Percentiles rank a stretch among this genome's conserved stretches.
Evolutionary conservation across 495 filamentous ascomycete genomes (phyloP).

Genomic region (Xylaria palmicola): DNA sequence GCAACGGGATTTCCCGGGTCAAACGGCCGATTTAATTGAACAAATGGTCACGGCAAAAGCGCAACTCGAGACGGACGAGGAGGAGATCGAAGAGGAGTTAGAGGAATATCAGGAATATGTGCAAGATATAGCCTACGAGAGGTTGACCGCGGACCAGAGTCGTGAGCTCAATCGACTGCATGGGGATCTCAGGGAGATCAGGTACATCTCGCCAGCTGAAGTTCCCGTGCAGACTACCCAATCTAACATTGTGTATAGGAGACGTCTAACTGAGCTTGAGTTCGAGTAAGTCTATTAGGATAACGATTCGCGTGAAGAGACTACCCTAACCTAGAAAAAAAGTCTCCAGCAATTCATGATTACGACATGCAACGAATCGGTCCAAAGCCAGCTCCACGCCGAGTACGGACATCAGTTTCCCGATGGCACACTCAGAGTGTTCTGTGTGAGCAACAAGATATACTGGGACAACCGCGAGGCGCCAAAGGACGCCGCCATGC

Average conservation of each 20-base stretch:
- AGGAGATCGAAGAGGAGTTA: background rate
- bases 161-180: background rate
- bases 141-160: background rate
- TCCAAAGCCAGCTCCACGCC: slow-evolving; percentile 22
- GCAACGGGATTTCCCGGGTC: background rate
- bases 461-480: slow-evolving; percentile 37
- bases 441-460: slow-evolving; percentile 38
- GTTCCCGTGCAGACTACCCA: background rate
- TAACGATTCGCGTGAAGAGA: background rate
- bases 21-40: background rate
- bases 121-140: background rate
- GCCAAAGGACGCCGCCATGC: slow-evolving; percentile 18
- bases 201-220: background rate
- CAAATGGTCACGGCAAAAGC: background rate
- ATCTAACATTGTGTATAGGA: background rate
- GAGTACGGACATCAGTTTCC: slow-evolving; percentile 25
- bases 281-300: slow-evolving; percentile 8
- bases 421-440: slow-evolving; percentile 24
- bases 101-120: background rate
- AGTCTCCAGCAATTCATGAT: slow-evolving; percentile 23
- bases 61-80: background rate
- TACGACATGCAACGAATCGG: slow-evolving; percentile 30
- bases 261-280: background rate
- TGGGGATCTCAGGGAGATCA: background rate
- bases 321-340: background rate